Evolutionary conservation across 2,329 filamentous ascomycete genomes (phyloP), one percentile per base, ranked within the genome.

Genomic region (Pseudogymnoascus sp.): DNA sequence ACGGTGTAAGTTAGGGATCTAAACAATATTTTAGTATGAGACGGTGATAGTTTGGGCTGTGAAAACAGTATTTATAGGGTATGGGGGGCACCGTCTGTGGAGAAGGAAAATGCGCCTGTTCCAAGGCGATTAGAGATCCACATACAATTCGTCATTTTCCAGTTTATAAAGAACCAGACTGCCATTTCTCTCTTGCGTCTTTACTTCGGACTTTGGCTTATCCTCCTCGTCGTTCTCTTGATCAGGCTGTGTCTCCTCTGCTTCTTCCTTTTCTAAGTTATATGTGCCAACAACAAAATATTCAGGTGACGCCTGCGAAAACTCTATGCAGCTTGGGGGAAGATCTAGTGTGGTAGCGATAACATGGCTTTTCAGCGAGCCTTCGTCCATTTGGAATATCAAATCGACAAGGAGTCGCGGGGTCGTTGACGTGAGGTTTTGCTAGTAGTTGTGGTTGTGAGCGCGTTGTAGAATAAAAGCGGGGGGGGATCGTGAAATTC

Each of bases 211-310:
- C 35, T 59, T 39, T 8, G 25, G 3, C 6, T 59, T 41, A n/a
- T 59, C 33, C 27, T 59, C 58, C 58, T n/a, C 58, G n/a, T 59
- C 58, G 58, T 17, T 41, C 27, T 59, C 21, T 41, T 59, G 33
- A 6, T 59, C 38, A 39, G 36, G 13, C 27, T 27, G 13, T 10
- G 12, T 2, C 12, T 63, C 67, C 6, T 66, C 64, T 31, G 62
- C 65, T 1, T 69, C 60, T 59, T 79, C 72, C 64, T 80, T 80
- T 65, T 91, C 79, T 29, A 96, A 80, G 65, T 88, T 84, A 74
- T 97, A 97, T 1, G 92, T 96, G 39, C 92, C 93, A 58, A 96
- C 82, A 0, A 95, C 79, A 67, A 96, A 87, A 70, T 87, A 84
- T 0, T 85, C 76, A 0, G 84, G 82, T 63, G 84, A 71, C 0